phyloP scores from a whole-genome alignment of 2,329 filamentous ascomycete species.

The Fusarium coicis region DNA sequence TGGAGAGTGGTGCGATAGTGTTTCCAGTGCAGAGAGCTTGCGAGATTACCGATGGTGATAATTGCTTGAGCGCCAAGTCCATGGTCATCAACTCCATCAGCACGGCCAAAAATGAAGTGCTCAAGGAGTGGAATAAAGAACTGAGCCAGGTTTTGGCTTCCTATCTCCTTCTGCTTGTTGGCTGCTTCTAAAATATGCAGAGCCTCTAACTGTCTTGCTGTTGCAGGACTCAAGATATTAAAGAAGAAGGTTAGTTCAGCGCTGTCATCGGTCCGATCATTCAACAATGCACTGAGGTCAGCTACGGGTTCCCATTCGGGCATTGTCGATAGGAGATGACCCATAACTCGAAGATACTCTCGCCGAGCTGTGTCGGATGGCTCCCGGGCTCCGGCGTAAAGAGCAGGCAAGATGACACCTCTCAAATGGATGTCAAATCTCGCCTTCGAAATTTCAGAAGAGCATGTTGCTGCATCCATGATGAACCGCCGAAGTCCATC shows the following conservation, averaged over 20 bases:
- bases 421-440: constrained; percentile 69
- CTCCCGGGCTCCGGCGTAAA: constrained; percentile 81
- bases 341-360: constrained; percentile 84
- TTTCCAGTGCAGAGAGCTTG: constrained; percentile 84
- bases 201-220: constrained; percentile 85
- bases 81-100: constrained; percentile 79
- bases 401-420: constrained; percentile 75
- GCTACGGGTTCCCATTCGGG: constrained; percentile 75
- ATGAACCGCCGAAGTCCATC: constrained; percentile 84
- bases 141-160: constrained; percentile 81
- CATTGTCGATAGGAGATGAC: constrained; percentile 78
- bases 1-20: constrained; percentile 88
- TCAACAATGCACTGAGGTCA: constrained; percentile 78
- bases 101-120: constrained; percentile 89
- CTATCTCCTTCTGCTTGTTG: constrained; percentile 71
- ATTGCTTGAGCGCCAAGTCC: constrained; percentile 88
- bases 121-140: constrained; percentile 93
- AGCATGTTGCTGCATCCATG: constrained; percentile 64
- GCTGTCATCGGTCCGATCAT: constrained; percentile 70
- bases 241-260: constrained; percentile 82
- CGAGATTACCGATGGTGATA: constrained; percentile 79
- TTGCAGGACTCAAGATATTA: constrained; percentile 90
- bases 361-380: constrained; percentile 84
- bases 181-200: constrained; percentile 79
- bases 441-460: constrained; percentile 47